Evolutionary conservation across 805 yeast genomes (phyloP), one percentile per base, ranked within the genome.

Genomic region (Cyberlindnera suaveolens): DNA sequence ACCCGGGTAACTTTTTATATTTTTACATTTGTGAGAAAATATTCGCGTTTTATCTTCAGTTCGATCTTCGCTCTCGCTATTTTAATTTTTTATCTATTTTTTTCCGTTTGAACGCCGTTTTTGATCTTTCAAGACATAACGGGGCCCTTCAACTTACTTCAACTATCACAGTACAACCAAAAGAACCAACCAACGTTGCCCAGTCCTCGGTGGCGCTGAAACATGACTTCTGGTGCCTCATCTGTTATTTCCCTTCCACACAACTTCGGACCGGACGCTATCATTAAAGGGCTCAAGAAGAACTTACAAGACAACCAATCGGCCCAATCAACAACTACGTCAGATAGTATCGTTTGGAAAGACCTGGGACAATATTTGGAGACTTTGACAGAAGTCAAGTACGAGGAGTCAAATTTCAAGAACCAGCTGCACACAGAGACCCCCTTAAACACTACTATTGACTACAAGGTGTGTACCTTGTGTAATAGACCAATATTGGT

Each of bases 401-500:
- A 29, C 18, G 41, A 29, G 4, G 36, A 38, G 4, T 45, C 55
- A 8, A 42, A 39, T 15, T 51, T 52, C 40, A 56, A 54, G 44
- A 50, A 56, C 42, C 49, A 51, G 19, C 34, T 56, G 5, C 45
- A 48, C 10, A 43, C 48, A 8, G 46, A 46, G 6, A 61, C 61
- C 38, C 76, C 77, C 4, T 56, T 75, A 18, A 54, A 54, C 13
- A 60, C 61, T 11, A 67, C 70, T 1, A 37, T 72, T 5, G 64
- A 64, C 27, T 75, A 74, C 48, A 58, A 75, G 33, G 66, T 72
- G 38, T 75, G 80, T 54, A 72, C 70, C 40, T 58, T 58, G 39
- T 75, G 80, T 52, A 64, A 64, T 36, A 63, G 68, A 41, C 80
- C 80, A 2, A 62, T 74, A 1, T 51, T 73, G 18, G 66, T 62